These are phyloP conservation scores for Penicillium macrosclerotiorum DNA, from an alignment of 495 filamentous ascomycete species.

Conservation along the genomic window DNA sequence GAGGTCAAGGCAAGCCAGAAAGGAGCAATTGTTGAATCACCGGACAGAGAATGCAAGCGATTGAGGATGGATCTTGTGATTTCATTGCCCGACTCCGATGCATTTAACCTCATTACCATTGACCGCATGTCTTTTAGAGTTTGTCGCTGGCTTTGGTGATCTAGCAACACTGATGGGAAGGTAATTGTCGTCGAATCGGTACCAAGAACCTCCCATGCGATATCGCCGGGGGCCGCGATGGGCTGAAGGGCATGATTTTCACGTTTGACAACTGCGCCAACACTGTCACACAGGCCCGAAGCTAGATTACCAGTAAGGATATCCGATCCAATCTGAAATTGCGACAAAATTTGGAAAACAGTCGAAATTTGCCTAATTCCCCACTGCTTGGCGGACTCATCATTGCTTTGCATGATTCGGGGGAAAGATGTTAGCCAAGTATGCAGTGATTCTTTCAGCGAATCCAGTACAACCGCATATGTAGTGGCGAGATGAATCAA, in stretches of 20 bases:
- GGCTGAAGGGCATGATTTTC: constrained; percentile 27
- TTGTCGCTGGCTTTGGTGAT: constrained; percentile 61
- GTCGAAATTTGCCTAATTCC: constrained; percentile 71
- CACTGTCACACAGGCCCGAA: constrained; percentile 46
- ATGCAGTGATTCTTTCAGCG: constrained; percentile 70
- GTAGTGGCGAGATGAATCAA: constrained; percentile 62
- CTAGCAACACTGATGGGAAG: constrained; percentile 54
- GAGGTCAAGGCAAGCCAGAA: constrained; percentile 83
- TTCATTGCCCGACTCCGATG: constrained; percentile 37
- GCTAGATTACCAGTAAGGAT: constrained; percentile 68
- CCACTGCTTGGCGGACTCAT: constrained; percentile 71
- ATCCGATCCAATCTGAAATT: constrained; percentile 63
- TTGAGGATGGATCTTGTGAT: constrained; percentile 58
- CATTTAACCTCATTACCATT: constrained; percentile 40
- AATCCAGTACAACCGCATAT: constrained; percentile 61
- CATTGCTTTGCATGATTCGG: constrained; percentile 77
- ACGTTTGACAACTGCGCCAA: constrained; percentile 38
- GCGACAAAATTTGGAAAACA: constrained; percentile 65
- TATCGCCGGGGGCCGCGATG: constrained; percentile 13
- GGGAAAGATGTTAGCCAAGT: constrained; percentile 80
- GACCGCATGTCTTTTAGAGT: constrained; percentile 53
- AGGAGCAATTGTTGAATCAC: constrained; percentile 59
- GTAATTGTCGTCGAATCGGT: constrained; percentile 20
- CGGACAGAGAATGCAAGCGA: constrained; percentile 53
- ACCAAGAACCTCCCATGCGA: constrained; percentile 25